These are phyloP conservation scores for Groenewaldozyma sp. DNA, from an alignment of 1,139 yeast genomes.

Conservation along the genomic window DNA sequence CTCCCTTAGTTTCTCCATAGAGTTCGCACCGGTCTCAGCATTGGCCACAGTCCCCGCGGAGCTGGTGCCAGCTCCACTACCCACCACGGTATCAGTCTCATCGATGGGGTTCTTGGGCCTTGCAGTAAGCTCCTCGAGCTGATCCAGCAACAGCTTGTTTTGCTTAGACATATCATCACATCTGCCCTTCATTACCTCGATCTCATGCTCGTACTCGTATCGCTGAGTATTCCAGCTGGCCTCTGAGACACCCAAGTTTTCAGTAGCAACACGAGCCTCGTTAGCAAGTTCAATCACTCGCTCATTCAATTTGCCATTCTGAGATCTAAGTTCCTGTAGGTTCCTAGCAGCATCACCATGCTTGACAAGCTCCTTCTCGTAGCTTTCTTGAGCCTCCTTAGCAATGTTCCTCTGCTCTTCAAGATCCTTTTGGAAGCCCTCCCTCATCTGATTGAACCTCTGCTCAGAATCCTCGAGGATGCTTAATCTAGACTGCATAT, in stretches of 20 bases:
- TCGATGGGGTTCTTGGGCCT: background rate
- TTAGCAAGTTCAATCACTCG: slow-evolving; percentile 32
- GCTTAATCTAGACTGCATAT: slow-evolving; percentile 35
- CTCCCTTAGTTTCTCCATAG: slow-evolving; percentile 40
- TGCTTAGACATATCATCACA: slow-evolving; percentile 54
- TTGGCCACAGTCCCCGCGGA: slow-evolving; percentile 2
- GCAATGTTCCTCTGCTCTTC: slow-evolving; percentile 43
- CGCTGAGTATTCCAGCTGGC: slow-evolving; percentile 39
- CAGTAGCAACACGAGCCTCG: slow-evolving; percentile 28
- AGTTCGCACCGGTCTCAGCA: slow-evolving; percentile 9
- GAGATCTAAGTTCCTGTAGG: slow-evolving; percentile 38
- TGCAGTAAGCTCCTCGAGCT: slow-evolving; percentile 40
- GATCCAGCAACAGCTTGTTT: slow-evolving; percentile 58
- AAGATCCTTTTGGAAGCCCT: slow-evolving; percentile 37
- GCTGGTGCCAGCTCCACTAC: slow-evolving; percentile 4
- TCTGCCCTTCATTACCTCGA: slow-evolving; percentile 38
- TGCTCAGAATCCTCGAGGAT: slow-evolving; percentile 38
- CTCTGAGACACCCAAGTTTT: slow-evolving; percentile 30
- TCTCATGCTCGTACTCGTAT: slow-evolving; percentile 43
- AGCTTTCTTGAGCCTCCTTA: slow-evolving; percentile 45
- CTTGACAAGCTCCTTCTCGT: slow-evolving; percentile 49
- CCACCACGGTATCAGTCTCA: slow-evolving; percentile 4
- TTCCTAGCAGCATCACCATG: slow-evolving; percentile 46
- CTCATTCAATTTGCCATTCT: slow-evolving; percentile 32
- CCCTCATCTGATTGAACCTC: slow-evolving; percentile 16